Percentiles rank a stretch among this genome's conserved stretches.
These are phyloP conservation scores for Chlorella sp. DNA, from an alignment of 139 green algal species.

Conservation along the genomic window DNA sequence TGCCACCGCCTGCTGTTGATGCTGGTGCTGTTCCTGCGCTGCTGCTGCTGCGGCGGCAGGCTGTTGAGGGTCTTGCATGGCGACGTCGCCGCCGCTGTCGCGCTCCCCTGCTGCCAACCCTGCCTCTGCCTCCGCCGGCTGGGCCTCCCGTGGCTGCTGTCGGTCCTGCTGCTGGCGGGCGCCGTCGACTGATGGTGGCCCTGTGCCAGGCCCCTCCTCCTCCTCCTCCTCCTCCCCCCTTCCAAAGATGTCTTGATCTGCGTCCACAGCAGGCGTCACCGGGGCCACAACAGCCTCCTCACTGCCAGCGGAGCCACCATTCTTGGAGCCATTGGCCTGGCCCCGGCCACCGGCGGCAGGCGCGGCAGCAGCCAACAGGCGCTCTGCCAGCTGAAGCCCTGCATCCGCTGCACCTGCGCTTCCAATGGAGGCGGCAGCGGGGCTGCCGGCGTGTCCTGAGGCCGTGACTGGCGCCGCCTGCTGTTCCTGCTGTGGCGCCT, in stretches of 20 bases:
- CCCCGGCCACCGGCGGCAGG: not conserved
- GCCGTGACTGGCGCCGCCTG: not conserved
- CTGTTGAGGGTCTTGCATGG: not conserved
- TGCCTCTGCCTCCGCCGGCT: not conserved
- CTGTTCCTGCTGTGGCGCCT: not conserved
- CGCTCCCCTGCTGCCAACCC: not conserved
- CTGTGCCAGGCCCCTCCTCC: not conserved
- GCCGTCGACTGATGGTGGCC: not conserved
- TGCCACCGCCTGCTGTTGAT: not conserved
- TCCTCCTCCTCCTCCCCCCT: not conserved
- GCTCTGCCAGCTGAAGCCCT: constrained; percentile 18
- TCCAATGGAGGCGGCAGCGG: not conserved
- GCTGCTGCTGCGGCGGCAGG: not conserved
- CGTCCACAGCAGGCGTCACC: constrained; percentile 25
- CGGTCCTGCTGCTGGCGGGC: not conserved
- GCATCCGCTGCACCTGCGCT: not conserved
- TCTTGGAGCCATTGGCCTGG: not conserved
- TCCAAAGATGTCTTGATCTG: constrained; percentile 56
- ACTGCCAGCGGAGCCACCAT: not conserved
- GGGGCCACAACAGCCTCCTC: not conserved
- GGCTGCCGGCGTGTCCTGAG: not conserved
- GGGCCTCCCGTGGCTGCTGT: not conserved
- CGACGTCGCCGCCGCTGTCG: not conserved
- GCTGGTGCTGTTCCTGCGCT: not conserved
- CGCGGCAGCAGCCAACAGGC: constrained; percentile 9